These are phyloP conservation scores for Fraxinus americana DNA, from an alignment of 257 asterid genomes.

Conservation along the genomic window DNA sequence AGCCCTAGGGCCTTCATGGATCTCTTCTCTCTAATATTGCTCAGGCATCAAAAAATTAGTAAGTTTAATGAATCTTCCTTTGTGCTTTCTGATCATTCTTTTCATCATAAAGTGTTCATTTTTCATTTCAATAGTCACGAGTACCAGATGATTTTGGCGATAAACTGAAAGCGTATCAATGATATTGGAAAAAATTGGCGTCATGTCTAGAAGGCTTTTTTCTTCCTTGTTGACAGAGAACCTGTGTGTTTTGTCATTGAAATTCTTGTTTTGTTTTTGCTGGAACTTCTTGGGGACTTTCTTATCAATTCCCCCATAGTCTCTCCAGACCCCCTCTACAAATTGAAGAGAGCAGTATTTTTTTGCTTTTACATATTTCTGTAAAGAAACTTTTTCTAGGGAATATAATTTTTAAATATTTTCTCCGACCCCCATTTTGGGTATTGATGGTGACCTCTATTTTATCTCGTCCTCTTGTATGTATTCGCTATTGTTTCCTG, in stretches of 20 bases:
- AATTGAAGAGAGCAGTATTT: background rate
- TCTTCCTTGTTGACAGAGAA: background rate
- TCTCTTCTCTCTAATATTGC: constrained; percentile 88
- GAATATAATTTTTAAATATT: background rate
- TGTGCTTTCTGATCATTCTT: background rate
- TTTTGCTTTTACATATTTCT: background rate
- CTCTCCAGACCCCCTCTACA: background rate
- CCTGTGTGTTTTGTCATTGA: background rate
- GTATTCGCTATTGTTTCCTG: constrained; percentile 3
- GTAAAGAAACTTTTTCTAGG: background rate
- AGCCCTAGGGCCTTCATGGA: constrained; percentile 82
- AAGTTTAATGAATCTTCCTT: constrained; percentile 29
- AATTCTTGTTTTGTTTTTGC: background rate
- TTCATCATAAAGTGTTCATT: constrained; percentile 22
- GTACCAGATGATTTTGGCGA: too few relatives aligned
- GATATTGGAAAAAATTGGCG: constrained; percentile 76
- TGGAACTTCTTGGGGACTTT: background rate
- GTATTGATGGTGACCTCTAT: constrained; percentile 10
- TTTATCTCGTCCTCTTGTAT: constrained; percentile 11
- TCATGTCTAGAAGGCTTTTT: constrained; percentile 87
- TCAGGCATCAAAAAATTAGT: constrained; percentile 54
- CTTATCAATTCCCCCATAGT: background rate
- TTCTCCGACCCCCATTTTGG: background rate
- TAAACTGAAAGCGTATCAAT: too few relatives aligned
- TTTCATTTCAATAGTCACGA: constrained; percentile 3